A percentile compares a stretch with the other conserved stretches of the same genome.
phyloP scores from a whole-genome alignment of 257 asterid genomes.

The Ocimum tenuiflorum region DNA sequence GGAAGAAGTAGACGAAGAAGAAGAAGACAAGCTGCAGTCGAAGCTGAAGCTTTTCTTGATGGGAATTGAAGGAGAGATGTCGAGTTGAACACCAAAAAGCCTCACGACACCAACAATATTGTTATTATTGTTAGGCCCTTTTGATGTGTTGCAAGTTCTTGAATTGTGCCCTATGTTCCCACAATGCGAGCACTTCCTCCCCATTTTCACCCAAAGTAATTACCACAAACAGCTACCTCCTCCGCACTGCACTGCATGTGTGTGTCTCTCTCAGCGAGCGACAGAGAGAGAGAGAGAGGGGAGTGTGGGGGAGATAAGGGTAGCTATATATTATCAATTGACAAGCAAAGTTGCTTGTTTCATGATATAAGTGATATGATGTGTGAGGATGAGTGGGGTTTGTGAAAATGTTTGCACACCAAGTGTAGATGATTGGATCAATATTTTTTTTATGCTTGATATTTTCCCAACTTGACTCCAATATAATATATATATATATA shows the following conservation, averaged over 20 bases:
- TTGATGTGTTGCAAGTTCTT: constrained; percentile 54
- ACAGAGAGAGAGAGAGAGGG: constrained; percentile 16
- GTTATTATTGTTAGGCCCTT: background rate
- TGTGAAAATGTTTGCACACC: constrained; percentile 34
- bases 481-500: background rate
- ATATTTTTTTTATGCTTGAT: constrained; percentile 24
- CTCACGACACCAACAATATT: constrained; percentile 29
- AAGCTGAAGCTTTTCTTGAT: constrained; percentile 71
- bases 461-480: constrained; percentile 29
- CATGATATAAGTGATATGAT: constrained; percentile 20
- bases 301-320: too few relatives aligned
- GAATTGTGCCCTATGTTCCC: constrained; percentile 84
- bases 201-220: constrained; percentile 30
- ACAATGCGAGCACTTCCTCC: constrained; percentile 84
- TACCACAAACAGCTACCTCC: background rate
- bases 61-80: constrained; percentile 27
- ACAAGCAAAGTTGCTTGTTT: background rate
- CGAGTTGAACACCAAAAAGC: constrained; percentile 72
- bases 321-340: background rate
- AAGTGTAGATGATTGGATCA: constrained; percentile 40
- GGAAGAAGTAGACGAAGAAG: constrained; percentile 24
- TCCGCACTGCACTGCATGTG: too few relatives aligned
- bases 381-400: constrained; percentile 30
- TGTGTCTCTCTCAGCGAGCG: constrained; percentile 1
- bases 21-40: constrained; percentile 47